Evolutionary conservation across 2,329 filamentous ascomycete species (phyloP).

Genomic region (Cercospora brassicicola): DNA sequence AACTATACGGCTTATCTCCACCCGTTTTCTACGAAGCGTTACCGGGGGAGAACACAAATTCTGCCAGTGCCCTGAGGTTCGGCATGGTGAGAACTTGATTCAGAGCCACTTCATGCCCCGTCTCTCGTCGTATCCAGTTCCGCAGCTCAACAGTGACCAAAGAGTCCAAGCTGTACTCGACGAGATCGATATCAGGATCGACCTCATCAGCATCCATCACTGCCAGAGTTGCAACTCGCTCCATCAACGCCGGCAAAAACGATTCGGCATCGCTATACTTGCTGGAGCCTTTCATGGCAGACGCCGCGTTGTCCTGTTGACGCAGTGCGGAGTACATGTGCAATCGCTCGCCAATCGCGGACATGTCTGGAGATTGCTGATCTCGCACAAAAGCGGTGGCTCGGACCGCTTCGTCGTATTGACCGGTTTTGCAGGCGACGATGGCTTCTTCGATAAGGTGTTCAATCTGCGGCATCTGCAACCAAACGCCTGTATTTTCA

Average conservation of each 20-base stretch:
- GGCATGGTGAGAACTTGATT: neutral
- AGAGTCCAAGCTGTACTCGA: neutral
- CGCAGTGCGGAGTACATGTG: neutral
- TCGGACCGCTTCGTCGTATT: neutral
- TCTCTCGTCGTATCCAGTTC: neutral
- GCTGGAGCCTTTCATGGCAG: neutral
- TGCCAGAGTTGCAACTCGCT: neutral
- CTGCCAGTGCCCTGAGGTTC: neutral
- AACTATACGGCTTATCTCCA: neutral
- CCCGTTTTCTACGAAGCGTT: neutral
- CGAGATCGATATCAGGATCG: neutral
- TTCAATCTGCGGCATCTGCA: neutral
- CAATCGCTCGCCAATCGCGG: neutral
- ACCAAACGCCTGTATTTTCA: neutral
- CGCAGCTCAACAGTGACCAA: neutral
- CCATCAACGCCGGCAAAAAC: neutral
- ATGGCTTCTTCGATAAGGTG: neutral
- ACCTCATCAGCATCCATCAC: neutral
- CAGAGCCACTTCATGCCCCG: neutral
- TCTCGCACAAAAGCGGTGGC: neutral
- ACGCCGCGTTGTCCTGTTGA: neutral
- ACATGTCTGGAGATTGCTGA: neutral
- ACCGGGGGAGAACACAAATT: neutral
- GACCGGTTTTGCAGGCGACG: neutral
- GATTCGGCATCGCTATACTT: neutral